phyloP scores from a whole-genome alignment of 805 yeast species.

The Candida chilensis region DNA sequence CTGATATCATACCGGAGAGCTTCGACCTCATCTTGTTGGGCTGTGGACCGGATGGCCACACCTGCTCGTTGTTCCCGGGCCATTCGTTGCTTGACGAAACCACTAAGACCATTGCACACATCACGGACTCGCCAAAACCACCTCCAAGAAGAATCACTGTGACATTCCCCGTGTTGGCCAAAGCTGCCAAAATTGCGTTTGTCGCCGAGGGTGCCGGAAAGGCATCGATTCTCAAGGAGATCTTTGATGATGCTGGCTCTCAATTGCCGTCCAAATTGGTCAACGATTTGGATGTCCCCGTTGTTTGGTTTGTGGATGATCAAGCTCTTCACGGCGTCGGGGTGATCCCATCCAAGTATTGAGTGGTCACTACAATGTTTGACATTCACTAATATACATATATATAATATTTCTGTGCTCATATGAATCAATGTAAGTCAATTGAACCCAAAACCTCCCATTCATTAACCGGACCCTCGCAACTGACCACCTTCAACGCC shows the following conservation, averaged over 20 bases:
- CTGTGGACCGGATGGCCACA: slow-evolving; percentile 95
- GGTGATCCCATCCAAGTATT: slow-evolving; percentile 27
- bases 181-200: slow-evolving; percentile 54
- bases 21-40: slow-evolving; percentile 74
- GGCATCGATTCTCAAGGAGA: slow-evolving; percentile 59
- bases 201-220: slow-evolving; percentile 88
- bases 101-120: slow-evolving; percentile 43
- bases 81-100: slow-evolving; percentile 57
- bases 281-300: slow-evolving; percentile 47
- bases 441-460: slow-evolving; percentile 61
- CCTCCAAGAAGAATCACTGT: slow-evolving; percentile 89
- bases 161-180: slow-evolving; percentile 73
- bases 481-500: slow-evolving; percentile 54
- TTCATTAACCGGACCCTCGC: slow-evolving; percentile 62
- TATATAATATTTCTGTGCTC: no score
- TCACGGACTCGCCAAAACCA: slow-evolving; percentile 85
- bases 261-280: slow-evolving; percentile 70
- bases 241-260: slow-evolving; percentile 44
- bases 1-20: slow-evolving; percentile 40
- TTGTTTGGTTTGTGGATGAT: slow-evolving; percentile 77
- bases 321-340: slow-evolving; percentile 64
- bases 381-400: no score
- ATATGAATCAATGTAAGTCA: slow-evolving; percentile 26
- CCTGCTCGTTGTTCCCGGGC: slow-evolving; percentile 88
- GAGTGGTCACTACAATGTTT: slow-evolving; percentile 4